Percentiles rank a stretch among this genome's conserved stretches.
Conservation (phyloP, 345 rosid species). For the Reutealis trisperma region DNA sequence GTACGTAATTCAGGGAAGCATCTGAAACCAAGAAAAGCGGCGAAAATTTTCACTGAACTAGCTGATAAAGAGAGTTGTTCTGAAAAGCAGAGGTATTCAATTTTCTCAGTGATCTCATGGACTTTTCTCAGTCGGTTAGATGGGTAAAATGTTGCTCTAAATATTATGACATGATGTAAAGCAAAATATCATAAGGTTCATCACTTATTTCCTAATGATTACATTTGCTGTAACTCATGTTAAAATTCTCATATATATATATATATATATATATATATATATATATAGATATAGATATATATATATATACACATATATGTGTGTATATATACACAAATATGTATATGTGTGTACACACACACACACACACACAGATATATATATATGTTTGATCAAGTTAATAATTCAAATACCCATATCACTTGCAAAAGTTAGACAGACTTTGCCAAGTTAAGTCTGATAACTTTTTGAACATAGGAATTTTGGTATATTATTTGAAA, state of each 20-base stretch:
- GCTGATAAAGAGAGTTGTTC: constrained; percentile 74
- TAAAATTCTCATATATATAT: not conserved
- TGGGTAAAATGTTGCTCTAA: not conserved
- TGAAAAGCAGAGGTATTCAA: constrained; percentile 76
- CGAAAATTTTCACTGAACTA: constrained; percentile 45
- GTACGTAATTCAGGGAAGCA: constrained; percentile 41
- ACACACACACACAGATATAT: too few species aligned
- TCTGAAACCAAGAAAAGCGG: constrained; percentile 47
- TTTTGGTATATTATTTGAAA: not conserved
- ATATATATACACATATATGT: too few species aligned
- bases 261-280: too few species aligned
- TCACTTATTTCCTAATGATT: not conserved
- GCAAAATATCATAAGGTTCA: not conserved
- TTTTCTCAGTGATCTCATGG: constrained; percentile 11
- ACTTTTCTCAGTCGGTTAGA: not conserved
- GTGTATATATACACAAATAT: too few species aligned
- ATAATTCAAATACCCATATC: too few species aligned
- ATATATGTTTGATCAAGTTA: too few species aligned
- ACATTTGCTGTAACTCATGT: not conserved
- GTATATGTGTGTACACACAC: too few species aligned
- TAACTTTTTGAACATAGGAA: not conserved
- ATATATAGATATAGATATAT: too few species aligned
- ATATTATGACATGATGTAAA: not conserved
- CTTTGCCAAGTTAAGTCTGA: not conserved
- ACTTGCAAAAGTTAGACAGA: not conserved